These are phyloP conservation scores for Aspergillus pseudoviridinutans DNA, from an alignment of 2,329 filamentous ascomycete species.

Conservation along the genomic window DNA sequence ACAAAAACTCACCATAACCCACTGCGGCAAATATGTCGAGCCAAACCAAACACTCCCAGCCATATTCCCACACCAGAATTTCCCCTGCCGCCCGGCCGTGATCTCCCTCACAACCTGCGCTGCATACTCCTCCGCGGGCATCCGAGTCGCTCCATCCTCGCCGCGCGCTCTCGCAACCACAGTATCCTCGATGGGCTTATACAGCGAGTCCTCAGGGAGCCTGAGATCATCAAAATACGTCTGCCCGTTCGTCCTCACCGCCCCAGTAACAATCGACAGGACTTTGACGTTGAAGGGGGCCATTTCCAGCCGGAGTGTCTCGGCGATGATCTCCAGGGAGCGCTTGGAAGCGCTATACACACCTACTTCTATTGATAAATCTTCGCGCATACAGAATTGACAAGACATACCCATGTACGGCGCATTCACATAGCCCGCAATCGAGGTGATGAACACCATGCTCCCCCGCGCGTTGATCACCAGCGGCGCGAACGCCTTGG, in stretches of 20 bases:
- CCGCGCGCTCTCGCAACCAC: slow-evolving; percentile 7
- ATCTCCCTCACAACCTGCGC: slow-evolving; percentile 9
- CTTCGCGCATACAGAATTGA: too few species aligned
- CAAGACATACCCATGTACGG: slow-evolving; percentile 28
- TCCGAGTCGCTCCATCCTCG: slow-evolving; percentile 7
- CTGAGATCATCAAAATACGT: slow-evolving; percentile 15
- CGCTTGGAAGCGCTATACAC: slow-evolving; percentile 21
- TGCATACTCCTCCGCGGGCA: slow-evolving; percentile 7
- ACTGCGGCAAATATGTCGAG: background rate
- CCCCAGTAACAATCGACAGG: slow-evolving; percentile 16
- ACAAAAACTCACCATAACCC: background rate
- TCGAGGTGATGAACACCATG: slow-evolving; percentile 21
- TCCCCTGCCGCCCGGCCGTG: slow-evolving; percentile 6
- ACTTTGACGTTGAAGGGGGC: slow-evolving; percentile 16
- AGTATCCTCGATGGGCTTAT: slow-evolving; percentile 15
- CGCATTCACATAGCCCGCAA: slow-evolving; percentile 13
- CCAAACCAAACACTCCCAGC: background rate
- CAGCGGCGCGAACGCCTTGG: slow-evolving; percentile 23
- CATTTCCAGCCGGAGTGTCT: slow-evolving; percentile 23
- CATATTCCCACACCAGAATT: slow-evolving; percentile 11
- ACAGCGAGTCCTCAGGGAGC: slow-evolving; percentile 15
- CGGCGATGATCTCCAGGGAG: slow-evolving; percentile 17
- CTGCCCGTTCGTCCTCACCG: slow-evolving; percentile 13
- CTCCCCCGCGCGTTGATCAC: slow-evolving; percentile 18
- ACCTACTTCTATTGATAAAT: background rate